Base-by-base conservation (phyloP, 306 rosid species). In the Corylus avellana region DNA sequence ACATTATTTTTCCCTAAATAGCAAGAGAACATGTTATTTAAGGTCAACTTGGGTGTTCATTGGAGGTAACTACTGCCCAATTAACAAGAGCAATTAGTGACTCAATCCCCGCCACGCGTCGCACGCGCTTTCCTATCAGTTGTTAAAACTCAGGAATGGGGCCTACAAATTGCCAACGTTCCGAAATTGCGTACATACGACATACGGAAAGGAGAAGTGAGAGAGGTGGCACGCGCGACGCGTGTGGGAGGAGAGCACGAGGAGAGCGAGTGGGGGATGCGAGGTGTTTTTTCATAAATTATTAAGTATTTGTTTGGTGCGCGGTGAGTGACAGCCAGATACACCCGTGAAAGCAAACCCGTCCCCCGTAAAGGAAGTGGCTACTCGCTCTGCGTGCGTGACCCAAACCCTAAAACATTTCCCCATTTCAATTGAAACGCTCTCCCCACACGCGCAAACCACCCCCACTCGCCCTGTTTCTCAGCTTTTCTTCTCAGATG, bases 191-290 rank as follows among this genome's bases (percentile, higher is more conserved):
- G 59, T 54, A 54, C 20, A 3, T 54, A 56, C 4, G 3, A n/a
- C 61, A 18, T 54, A 56, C 61, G 61, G 64, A 8, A 11, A 58
- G 6, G 20, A 9, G 64, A 22, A 11, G 12, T 20, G 66, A 22
- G 44, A 27, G 69, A 17, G 75, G 32, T 20, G 72, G 81, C 87
- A 84, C 80, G 82, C 82, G 74, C 78, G 62, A 12, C 74, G 74
- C 82, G 75, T 78, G 84, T 29, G 77, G 27, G 44, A 27, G 2
- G 69, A 29, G 29, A 29, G 32, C 69, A 62, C n/a, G 11, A 62
- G 32, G 27, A 62, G 18, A 62, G 69, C 87, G 87, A 84, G 84
- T 80, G 84, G 46, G 67, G 27, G 13, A 50, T 42, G 77, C 50
- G 84, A 73, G 84, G 3, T 0, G 4, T 49, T 49, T 49, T 8